Base-by-base conservation (phyloP, 345 rosid species). In the Brassica cretica region DNA sequence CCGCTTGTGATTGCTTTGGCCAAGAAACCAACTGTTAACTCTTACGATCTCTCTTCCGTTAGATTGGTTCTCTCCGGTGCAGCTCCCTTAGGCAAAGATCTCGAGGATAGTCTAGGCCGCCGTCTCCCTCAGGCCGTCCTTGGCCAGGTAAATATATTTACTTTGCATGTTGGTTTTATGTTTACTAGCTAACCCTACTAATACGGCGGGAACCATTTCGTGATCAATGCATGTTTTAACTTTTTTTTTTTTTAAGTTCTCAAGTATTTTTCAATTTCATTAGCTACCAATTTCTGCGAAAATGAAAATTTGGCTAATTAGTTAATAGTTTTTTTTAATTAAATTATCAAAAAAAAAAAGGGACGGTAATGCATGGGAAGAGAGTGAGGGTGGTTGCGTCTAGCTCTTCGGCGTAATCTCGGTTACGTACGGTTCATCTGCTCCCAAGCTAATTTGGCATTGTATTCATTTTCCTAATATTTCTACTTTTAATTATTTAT, bases 71-170 rank as follows among this genome's bases (percentile, higher is more conserved):
- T 90, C 7, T 94, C 98, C 0, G 98, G 98, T 65, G 98, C 98
- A 0, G 97, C 98, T 2, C 98, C 98, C 25, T 84, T 94, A 18
- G 97, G 97, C 27, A 92, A 89, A 85, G 97, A 94, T 80, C 91
- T 94, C 1, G 89, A 90, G 73, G 93, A 84, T 16, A 92, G 89
- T 73, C 91, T 94, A 16, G 79, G 87, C 11, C 74, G 63, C 29
- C 86, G 91, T 21, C 79, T 94, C 9, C 98, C 97, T 27, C 91
- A 87, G 8, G 97, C 98, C 49, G 76, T 82, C 3, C 73, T 94
- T 70, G 98, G 98, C 25, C 97, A 94, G 97, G 98, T 94, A 29
- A 29, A 15, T 53, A 16, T 2, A 25, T 59, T 30, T 1, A 70
- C 30, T 56, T 5, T 5, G 55, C 55, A 49, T 49, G 55, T 55